Percentiles rank a stretch among this genome's conserved stretches.
phyloP scores from a whole-genome alignment of 768 basidiomycete species.

The Piloderma croceum region DNA sequence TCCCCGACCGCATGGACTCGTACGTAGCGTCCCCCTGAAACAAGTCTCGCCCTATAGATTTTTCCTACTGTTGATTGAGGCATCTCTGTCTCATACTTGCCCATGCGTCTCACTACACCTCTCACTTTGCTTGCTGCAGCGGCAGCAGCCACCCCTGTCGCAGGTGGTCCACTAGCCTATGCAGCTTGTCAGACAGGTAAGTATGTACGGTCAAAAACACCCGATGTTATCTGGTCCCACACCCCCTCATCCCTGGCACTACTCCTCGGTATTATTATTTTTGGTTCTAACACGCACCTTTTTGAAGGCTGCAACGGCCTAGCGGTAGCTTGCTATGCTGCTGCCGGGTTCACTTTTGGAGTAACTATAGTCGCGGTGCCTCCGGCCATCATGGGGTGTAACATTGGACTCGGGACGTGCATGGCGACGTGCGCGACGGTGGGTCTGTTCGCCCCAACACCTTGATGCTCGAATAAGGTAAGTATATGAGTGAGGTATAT shows the following conservation, averaged over 20 bases:
- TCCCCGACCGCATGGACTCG: too few relatives aligned
- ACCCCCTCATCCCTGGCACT: too few relatives aligned
- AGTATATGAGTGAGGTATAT: too few relatives aligned
- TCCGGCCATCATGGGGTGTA: constrained; percentile 36
- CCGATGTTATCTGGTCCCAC: too few relatives aligned
- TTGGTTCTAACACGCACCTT: background rate
- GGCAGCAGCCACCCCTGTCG: constrained; percentile 32
- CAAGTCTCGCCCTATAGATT: too few relatives aligned
- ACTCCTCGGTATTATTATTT: too few relatives aligned
- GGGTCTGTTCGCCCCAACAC: constrained; percentile 32
- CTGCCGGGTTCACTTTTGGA: constrained; percentile 38
- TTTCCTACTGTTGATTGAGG: too few relatives aligned
- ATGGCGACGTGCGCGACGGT: constrained; percentile 34
- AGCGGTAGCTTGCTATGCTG: constrained; percentile 39
- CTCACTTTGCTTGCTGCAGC: constrained; percentile 42
- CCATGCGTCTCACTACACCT: too few relatives aligned
- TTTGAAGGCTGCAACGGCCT: constrained; percentile 30
- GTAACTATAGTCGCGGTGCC: constrained; percentile 36
- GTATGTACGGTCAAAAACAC: too few relatives aligned
- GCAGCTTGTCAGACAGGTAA: constrained; percentile 39
- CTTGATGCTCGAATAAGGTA: too few relatives aligned
- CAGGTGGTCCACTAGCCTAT: constrained; percentile 36
- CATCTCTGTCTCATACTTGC: too few relatives aligned
- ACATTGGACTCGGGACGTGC: constrained; percentile 38
- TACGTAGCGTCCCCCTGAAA: too few relatives aligned